Evolutionary conservation across 2,329 filamentous ascomycete genomes (phyloP), one percentile per base, ranked within the genome.

Genomic region (Lasiodiplodia gonubiensis): DNA sequence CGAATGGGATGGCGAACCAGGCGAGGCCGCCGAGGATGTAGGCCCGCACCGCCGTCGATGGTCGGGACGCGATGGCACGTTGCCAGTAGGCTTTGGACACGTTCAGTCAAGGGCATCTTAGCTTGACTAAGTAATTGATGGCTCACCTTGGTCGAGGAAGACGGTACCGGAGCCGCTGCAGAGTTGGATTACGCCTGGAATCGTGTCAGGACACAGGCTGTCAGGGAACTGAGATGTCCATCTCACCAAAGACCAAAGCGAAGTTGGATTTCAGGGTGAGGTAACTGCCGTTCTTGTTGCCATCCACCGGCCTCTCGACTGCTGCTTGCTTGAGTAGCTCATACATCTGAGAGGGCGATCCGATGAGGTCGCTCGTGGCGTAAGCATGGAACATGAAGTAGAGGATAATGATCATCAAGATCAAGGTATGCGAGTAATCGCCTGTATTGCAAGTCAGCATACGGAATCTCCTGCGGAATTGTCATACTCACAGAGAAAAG

Each of bases 1-100:
- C 81, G 83, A 83, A 86, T 0, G 85, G 85, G 16, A 87, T 84
- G 0, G 82, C 80, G 64, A 87, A 87, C 67, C 85, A 87, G 0
- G 83, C 80, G 21, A 86, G 81, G 0, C 84, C 85, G 0, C 85
- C 85, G 12, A 86, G 74, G 7, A 81, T 78, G 67, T 86, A 86
- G 0, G 84, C 84, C 0, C 83, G 84, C 0, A 86, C 83, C 0
- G 83, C 84, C 0, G 84, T 81, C 1, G 80, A 61, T 4, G 72
- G 0, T 80, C 82, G 0, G 76, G 79, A 3, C 79, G 83, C 81
- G 70, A 86, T 85, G 0, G 83, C 83, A 68, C 86, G 85, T 69
- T 83, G 81, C 60, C 85, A 86, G 73, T 84, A 86, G 25, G 82
- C 82, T 1, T 18, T 10, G 30, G 30, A 8, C 30, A 33, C 3